Percentiles rank a stretch among this genome's conserved stretches.
phyloP scores from a whole-genome alignment of 768 basidiomycete species.

The Rhodotorula diobovata region DNA sequence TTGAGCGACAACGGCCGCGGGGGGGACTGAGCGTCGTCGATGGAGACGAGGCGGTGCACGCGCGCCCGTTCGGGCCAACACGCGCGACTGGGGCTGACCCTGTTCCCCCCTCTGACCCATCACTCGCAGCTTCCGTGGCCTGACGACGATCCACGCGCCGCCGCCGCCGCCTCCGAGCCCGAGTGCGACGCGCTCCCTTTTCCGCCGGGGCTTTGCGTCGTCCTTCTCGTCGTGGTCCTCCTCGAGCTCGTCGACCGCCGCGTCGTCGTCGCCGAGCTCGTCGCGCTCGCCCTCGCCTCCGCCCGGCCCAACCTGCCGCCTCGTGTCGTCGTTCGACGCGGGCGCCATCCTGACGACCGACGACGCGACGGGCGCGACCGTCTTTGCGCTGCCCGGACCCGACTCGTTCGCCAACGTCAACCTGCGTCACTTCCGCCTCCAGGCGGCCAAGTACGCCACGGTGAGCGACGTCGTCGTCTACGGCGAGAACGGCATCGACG shows the following conservation, averaged over 20 bases:
- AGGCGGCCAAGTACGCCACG: constrained; percentile 77
- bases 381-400: constrained; percentile 14
- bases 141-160: constrained; percentile 28
- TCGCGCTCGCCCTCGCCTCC: constrained; percentile 42
- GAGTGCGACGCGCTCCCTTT: constrained; percentile 21
- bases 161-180: constrained; percentile 23
- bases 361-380: background rate
- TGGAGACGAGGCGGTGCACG: background rate
- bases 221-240: constrained; percentile 46
- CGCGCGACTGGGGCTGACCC: too few species aligned
- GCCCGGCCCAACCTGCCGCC: constrained; percentile 23
- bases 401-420: constrained; percentile 25
- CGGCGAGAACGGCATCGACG: constrained; percentile 57
- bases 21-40: background rate
- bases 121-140: constrained; percentile 37
- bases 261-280: constrained; percentile 42
- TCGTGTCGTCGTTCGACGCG: constrained; percentile 39
- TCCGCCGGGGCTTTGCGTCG: constrained; percentile 39
- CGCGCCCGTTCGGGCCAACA: background rate
- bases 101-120: constrained; percentile 30
- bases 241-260: constrained; percentile 41
- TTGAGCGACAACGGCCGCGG: background rate
- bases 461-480: constrained; percentile 87
- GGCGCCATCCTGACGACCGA: constrained; percentile 33
- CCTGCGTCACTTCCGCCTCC: constrained; percentile 76